These are phyloP conservation scores for Crotalaria pallida DNA, from an alignment of 306 rosid genomes.

Conservation along the genomic window DNA sequence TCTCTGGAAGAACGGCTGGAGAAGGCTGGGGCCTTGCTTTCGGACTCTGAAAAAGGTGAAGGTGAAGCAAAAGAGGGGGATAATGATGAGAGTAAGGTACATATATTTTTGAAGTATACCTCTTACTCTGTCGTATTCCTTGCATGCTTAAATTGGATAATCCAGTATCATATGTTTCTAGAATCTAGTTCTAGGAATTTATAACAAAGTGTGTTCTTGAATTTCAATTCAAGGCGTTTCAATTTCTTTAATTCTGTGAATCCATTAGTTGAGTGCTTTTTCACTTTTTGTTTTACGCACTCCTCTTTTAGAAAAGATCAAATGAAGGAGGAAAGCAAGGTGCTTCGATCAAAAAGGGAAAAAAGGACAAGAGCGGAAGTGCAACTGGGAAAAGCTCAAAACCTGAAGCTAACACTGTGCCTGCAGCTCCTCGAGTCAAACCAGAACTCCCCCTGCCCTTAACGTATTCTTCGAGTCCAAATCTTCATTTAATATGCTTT, in stretches of 20 bases:
- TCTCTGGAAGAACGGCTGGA: constrained; percentile 63
- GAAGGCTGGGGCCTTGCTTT: constrained; percentile 51
- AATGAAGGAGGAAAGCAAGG: constrained; percentile 69
- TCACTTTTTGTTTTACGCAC: neutral
- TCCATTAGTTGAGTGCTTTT: neutral
- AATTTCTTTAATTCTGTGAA: neutral
- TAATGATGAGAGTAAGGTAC: constrained; percentile 63
- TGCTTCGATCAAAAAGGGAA: constrained; percentile 50
- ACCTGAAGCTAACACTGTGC: constrained; percentile 46
- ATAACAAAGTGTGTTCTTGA: neutral
- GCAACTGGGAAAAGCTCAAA: constrained; percentile 56
- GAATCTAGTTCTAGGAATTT: neutral
- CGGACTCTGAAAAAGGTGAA: constrained; percentile 61
- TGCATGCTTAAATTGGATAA: neutral
- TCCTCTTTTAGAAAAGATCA: constrained; percentile 54
- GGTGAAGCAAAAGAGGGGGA: constrained; percentile 71
- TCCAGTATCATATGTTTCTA: neutral
- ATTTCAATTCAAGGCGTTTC: neutral
- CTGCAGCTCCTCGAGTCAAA: constrained; percentile 62
- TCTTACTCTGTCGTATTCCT: neutral
- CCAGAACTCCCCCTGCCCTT: constrained; percentile 60
- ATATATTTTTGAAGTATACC: neutral
- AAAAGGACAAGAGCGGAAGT: constrained; percentile 64
- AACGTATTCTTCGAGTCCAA: constrained; percentile 40
- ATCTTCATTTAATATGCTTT: neutral